A percentile compares a stretch with the other conserved stretches of the same genome.
phyloP scores from a whole-genome alignment of 2,329 filamentous ascomycete species.

The Clonostachys sp. region DNA sequence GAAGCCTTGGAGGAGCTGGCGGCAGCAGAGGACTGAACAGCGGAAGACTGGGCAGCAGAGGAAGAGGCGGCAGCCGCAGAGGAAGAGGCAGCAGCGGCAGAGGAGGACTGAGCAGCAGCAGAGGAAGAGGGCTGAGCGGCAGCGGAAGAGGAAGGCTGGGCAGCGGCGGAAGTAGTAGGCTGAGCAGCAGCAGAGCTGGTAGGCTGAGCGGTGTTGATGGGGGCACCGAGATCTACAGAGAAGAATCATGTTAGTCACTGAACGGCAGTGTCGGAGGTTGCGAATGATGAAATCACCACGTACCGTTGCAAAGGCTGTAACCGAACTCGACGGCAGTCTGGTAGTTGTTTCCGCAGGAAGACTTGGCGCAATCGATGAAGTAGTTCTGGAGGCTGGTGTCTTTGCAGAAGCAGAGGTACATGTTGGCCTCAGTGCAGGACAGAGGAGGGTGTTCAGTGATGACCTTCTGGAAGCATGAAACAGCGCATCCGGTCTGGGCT shows the following conservation, averaged over 20 bases:
- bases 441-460: slow-evolving; percentile 17
- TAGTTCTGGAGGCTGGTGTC: slow-evolving; percentile 11
- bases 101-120: too few relatives aligned
- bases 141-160: too few relatives aligned
- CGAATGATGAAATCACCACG: not conserved
- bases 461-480: slow-evolving; percentile 14
- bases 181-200: slow-evolving; percentile 1
- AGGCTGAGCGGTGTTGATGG: slow-evolving; percentile 1
- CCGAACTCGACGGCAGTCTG: slow-evolving; percentile 11
- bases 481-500: slow-evolving; percentile 6
- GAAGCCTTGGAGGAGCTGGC: not conserved
- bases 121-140: too few relatives aligned
- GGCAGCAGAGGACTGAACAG: not conserved
- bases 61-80: too few relatives aligned
- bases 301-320: slow-evolving; percentile 21
- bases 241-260: not conserved
- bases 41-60: not conserved
- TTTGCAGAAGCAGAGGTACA: slow-evolving; percentile 22
- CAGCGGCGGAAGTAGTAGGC: not conserved
- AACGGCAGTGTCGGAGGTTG: not conserved
- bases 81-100: too few relatives aligned
- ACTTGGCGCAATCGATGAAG: slow-evolving; percentile 14
- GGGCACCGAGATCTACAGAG: not conserved
- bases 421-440: slow-evolving; percentile 18
- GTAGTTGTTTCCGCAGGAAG: slow-evolving; percentile 5